Evolutionary conservation across 2,329 filamentous ascomycete genomes (phyloP).

Genomic region (Verticillium dahliae): DNA sequence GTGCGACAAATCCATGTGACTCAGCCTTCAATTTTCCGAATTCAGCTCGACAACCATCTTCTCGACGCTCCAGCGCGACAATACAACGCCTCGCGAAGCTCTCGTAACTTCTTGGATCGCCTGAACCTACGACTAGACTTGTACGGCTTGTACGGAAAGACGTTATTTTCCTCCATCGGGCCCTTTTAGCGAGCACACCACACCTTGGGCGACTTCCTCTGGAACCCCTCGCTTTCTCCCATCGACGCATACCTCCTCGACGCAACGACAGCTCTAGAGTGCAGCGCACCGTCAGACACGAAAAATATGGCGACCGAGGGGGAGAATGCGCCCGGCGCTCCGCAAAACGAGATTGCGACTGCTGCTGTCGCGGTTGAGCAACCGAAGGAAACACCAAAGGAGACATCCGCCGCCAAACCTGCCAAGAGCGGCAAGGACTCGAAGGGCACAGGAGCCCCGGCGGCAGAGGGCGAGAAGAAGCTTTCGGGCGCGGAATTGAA

Average conservation of each 20-base stretch:
- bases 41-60: not conserved
- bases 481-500: slow-evolving; percentile 75
- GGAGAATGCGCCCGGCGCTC: not conserved
- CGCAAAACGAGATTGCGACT: not conserved
- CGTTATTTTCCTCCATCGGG: no score
- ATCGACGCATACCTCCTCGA: not conserved
- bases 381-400: not conserved
- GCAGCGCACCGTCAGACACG: not conserved
- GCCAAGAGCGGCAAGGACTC: slow-evolving; percentile 4
- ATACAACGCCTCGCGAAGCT: not conserved
- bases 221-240: not conserved
- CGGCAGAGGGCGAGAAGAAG: slow-evolving; percentile 39
- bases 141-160: not conserved
- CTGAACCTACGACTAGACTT: not conserved
- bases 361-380: not conserved
- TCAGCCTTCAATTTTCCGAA: slow-evolving; percentile 12
- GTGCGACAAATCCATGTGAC: slow-evolving; percentile 10
- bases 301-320: not conserved
- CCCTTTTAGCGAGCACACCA: not conserved
- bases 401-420: slow-evolving; percentile 1
- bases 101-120: not conserved
- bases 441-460: slow-evolving; percentile 4
- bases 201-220: not conserved
- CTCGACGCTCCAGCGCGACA: not conserved
- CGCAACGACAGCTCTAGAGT: not conserved